Conservation (phyloP, 2,329 filamentous ascomycete genomes). For the Uncinocarpus reesii region DNA sequence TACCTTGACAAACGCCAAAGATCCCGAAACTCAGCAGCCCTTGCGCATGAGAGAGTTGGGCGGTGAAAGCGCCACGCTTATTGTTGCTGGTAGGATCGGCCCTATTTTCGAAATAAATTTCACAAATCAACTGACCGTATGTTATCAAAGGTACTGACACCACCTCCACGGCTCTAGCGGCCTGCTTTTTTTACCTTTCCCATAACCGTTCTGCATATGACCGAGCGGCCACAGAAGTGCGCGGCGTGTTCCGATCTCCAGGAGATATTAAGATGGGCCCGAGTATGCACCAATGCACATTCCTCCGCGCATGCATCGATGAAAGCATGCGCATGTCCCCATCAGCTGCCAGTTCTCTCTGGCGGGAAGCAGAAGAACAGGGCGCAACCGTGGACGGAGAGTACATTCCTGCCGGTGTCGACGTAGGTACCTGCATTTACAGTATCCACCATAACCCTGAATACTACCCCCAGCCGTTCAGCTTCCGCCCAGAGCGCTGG, state of each 20-base stretch:
- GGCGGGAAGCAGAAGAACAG: constrained; percentile 22
- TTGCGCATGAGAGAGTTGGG: constrained; percentile 13
- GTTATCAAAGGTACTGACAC: constrained; percentile 32
- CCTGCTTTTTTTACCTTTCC: constrained; percentile 32
- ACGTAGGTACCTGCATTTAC: constrained; percentile 26
- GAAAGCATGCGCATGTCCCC: constrained; percentile 28
- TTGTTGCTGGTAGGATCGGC: constrained; percentile 34
- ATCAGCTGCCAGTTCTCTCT: constrained; percentile 20
- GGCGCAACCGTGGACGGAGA: constrained; percentile 25
- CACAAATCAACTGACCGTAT: constrained; percentile 37
- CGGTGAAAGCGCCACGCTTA: not conserved
- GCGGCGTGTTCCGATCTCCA: constrained; percentile 19
- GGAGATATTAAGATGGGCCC: constrained; percentile 22
- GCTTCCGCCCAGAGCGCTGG: constrained; percentile 30
- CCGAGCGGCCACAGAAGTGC: constrained; percentile 26
- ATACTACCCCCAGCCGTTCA: constrained; percentile 25
- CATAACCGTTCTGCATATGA: constrained; percentile 24
- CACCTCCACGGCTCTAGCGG: constrained; percentile 29
- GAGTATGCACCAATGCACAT: constrained; percentile 27
- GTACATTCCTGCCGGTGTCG: constrained; percentile 24
- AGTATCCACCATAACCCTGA: constrained; percentile 26
- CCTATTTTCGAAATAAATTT: too few species aligned
- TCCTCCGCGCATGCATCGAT: constrained; percentile 36
- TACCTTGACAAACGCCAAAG: not conserved
- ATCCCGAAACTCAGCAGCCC: constrained; percentile 12